These are phyloP conservation scores for Chlorella ohadii DNA, from an alignment of 139 green algal species.

Conservation along the genomic window DNA sequence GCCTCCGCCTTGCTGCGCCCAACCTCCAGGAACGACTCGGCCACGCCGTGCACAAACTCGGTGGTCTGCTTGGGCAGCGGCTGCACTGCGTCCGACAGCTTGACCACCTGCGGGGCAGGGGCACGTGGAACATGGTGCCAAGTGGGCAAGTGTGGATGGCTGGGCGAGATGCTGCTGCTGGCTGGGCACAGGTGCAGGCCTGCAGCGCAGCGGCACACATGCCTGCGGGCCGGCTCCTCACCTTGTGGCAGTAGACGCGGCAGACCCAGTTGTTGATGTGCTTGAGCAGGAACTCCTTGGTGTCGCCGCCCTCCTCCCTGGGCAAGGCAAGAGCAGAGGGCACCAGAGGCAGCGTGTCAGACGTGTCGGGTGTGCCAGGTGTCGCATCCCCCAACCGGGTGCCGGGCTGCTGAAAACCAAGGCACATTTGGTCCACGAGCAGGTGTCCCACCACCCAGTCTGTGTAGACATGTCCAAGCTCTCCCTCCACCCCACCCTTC, in stretches of 20 bases:
- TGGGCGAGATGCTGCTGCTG: too few species aligned
- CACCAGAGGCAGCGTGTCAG: not conserved
- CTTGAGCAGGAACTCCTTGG: slow-evolving; percentile 64
- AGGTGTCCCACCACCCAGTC: too few species aligned
- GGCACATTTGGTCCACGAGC: too few species aligned
- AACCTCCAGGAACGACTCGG: slow-evolving; percentile 89
- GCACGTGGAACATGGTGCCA: too few species aligned
- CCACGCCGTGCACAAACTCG: slow-evolving; percentile 97
- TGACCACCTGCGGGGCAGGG: slow-evolving; percentile 85
- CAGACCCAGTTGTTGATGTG: slow-evolving; percentile 84
- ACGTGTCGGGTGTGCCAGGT: too few species aligned
- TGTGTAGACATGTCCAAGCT: too few species aligned
- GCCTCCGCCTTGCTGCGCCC: slow-evolving; percentile 60
- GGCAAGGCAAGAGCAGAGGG: not conserved
- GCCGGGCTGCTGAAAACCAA: too few species aligned
- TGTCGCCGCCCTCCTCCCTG: slow-evolving; percentile 57
- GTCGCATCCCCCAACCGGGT: too few species aligned
- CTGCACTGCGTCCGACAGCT: slow-evolving; percentile 98
- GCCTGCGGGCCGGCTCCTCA: too few species aligned
- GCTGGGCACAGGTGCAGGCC: too few species aligned
- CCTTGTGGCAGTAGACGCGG: slow-evolving; percentile 94
- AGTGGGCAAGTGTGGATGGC: too few species aligned
- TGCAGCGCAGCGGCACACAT: too few species aligned
- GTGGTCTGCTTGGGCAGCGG: slow-evolving; percentile 86
- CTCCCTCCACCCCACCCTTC: not conserved